These are phyloP conservation scores for Coffea canephora DNA, from an alignment of 257 asterid genomes.

Conservation along the genomic window DNA sequence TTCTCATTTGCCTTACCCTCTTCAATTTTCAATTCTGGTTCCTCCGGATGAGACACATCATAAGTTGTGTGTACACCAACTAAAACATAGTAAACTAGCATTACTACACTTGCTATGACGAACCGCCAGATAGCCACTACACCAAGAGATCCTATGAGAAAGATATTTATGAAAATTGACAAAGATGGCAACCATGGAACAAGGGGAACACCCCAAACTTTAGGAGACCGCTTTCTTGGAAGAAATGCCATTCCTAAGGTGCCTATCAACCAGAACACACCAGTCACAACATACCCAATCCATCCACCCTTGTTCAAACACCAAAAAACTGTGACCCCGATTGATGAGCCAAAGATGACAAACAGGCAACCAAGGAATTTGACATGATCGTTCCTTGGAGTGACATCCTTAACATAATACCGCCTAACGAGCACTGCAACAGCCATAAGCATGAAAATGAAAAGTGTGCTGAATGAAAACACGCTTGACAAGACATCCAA, in stretches of 20 bases:
- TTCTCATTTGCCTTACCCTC: slow-evolving; percentile 27
- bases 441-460: slow-evolving; percentile 97
- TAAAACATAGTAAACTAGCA: slow-evolving; percentile 73
- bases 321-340: slow-evolving; percentile 61
- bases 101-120: slow-evolving; percentile 63
- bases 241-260: slow-evolving; percentile 69
- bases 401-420: slow-evolving; percentile 63
- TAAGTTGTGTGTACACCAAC: slow-evolving; percentile 93
- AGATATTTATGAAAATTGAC: slow-evolving; percentile 67
- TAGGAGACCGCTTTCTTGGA: slow-evolving; percentile 59
- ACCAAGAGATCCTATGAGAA: slow-evolving; percentile 87
- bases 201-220: slow-evolving; percentile 95
- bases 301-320: slow-evolving; percentile 35
- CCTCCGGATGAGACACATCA: slow-evolving; percentile 59
- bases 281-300: slow-evolving; percentile 43
- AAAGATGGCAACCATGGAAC: slow-evolving; percentile 90
- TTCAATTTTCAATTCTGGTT: slow-evolving; percentile 23
- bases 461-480: slow-evolving; percentile 77
- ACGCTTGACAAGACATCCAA: slow-evolving; percentile 83
- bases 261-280: slow-evolving; percentile 58
- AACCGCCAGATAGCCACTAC: slow-evolving; percentile 65
- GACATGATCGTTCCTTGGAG: slow-evolving; percentile 43
- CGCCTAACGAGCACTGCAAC: slow-evolving; percentile 83
- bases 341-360: slow-evolving; percentile 55
- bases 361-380: slow-evolving; percentile 45